Evolutionary conservation across 1,284 basidiomycete species (phyloP).

Genomic region (Trichosporon sp.): DNA sequence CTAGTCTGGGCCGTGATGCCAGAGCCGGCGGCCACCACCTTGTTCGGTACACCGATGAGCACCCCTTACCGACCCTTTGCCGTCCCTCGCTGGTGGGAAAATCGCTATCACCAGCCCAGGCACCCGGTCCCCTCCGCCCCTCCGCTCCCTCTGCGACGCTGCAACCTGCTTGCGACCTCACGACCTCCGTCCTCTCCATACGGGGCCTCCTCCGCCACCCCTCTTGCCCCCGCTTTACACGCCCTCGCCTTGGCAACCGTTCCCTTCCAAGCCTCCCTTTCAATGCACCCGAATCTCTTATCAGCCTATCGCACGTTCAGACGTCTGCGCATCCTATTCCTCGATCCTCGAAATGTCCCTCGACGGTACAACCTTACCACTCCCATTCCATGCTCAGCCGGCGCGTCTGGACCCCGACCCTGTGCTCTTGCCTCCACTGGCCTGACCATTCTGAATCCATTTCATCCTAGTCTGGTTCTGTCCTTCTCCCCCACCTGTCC

Average conservation of each 20-base stretch:
- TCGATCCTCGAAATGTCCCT: slow-evolving; percentile 5
- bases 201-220: neutral
- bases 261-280: neutral
- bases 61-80: neutral
- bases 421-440: neutral
- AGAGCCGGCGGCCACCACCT: neutral
- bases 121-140: slow-evolving; percentile 13
- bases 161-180: no score
- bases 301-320: slow-evolving; percentile 9
- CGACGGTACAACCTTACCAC: slow-evolving; percentile 3
- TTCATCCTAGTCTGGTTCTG: neutral
- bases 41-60: neutral
- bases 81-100: slow-evolving; percentile 12
- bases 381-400: neutral
- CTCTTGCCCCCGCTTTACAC: neutral
- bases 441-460: neutral
- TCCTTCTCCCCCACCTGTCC: neutral
- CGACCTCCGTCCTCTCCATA: neutral
- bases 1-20: neutral
- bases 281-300: slow-evolving; percentile 14
- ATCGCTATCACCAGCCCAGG: slow-evolving; percentile 11
- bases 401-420: neutral
- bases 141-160: neutral
- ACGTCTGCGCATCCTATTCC: neutral
- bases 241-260: neutral